These are phyloP conservation scores for Phaeomoniella chlamydospora DNA, from an alignment of 2,329 filamentous ascomycete genomes.

Conservation along the genomic window DNA sequence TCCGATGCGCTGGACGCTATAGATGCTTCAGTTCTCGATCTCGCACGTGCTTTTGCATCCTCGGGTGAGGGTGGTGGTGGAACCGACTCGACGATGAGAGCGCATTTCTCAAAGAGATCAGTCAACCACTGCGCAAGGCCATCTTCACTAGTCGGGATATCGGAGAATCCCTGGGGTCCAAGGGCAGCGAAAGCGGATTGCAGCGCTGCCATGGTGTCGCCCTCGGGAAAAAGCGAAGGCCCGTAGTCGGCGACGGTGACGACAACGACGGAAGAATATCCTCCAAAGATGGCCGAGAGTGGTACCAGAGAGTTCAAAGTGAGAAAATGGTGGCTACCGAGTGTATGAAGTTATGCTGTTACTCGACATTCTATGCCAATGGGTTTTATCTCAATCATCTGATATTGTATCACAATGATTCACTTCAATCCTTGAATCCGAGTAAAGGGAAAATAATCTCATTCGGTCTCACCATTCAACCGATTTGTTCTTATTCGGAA, in stretches of 20 bases:
- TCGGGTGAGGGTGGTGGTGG: slow-evolving; percentile 38
- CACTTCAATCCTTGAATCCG: too few relatives aligned
- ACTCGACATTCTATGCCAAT: too few relatives aligned
- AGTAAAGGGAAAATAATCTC: too few relatives aligned
- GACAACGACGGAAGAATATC: background rate
- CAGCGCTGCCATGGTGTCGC: slow-evolving; percentile 35
- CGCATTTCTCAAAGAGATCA: slow-evolving; percentile 50
- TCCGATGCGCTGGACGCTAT: slow-evolving; percentile 32
- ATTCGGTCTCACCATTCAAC: too few relatives aligned
- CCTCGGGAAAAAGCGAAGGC: background rate
- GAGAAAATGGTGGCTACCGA: too few relatives aligned
- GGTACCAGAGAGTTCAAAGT: too few relatives aligned
- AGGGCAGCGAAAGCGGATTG: slow-evolving; percentile 46
- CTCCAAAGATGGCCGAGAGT: background rate
- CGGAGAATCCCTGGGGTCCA: slow-evolving; percentile 39
- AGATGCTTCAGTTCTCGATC: slow-evolving; percentile 38
- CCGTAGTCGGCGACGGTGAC: background rate
- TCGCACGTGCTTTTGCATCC: slow-evolving; percentile 27
- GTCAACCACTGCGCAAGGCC: slow-evolving; percentile 39
- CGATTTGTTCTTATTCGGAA: too few relatives aligned
- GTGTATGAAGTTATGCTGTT: too few relatives aligned
- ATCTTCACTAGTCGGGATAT: slow-evolving; percentile 28
- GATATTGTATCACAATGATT: too few relatives aligned
- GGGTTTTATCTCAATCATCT: too few relatives aligned
- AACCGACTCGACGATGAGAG: slow-evolving; percentile 63